Conservation (phyloP, 2,329 filamentous ascomycete species). For the Hymenoscyphus fructigenus region DNA sequence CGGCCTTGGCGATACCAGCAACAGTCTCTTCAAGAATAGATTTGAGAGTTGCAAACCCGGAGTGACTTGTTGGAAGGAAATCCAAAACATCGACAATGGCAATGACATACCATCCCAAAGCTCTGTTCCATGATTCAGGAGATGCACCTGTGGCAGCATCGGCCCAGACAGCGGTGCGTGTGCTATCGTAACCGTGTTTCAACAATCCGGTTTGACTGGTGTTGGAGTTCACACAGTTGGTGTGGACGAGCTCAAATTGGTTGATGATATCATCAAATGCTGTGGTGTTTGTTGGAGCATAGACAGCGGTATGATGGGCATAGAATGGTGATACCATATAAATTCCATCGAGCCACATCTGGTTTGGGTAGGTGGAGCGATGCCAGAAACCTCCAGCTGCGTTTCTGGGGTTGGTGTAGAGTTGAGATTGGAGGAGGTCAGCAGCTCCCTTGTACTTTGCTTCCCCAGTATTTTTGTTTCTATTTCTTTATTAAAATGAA, state of each 20-base stretch:
- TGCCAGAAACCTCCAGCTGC: conserved; percentile 55
- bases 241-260: conserved; percentile 31
- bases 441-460: conserved; percentile 51
- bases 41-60: conserved; percentile 18
- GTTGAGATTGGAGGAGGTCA: conserved; percentile 44
- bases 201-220: conserved; percentile 32
- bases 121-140: conserved; percentile 41
- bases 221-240: conserved; percentile 24
- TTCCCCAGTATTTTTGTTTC: conserved; percentile 42
- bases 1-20: not conserved
- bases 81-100: conserved; percentile 41
- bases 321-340: conserved; percentile 45
- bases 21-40: conserved; percentile 20
- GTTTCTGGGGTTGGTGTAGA: conserved; percentile 50
- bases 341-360: conserved; percentile 39
- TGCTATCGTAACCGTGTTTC: conserved; percentile 40
- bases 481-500: not conserved
- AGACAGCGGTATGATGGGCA: conserved; percentile 30
- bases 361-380: conserved; percentile 35
- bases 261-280: conserved; percentile 35
- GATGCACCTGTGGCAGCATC: conserved; percentile 38
- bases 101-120: conserved; percentile 42
- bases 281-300: conserved; percentile 29
- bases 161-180: conserved; percentile 38
- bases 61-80: conserved; percentile 26